Percentiles rank a stretch among this genome's conserved stretches.
phyloP scores from a whole-genome alignment of 176 grass and related monocot species.

The Lolium multiflorum region DNA sequence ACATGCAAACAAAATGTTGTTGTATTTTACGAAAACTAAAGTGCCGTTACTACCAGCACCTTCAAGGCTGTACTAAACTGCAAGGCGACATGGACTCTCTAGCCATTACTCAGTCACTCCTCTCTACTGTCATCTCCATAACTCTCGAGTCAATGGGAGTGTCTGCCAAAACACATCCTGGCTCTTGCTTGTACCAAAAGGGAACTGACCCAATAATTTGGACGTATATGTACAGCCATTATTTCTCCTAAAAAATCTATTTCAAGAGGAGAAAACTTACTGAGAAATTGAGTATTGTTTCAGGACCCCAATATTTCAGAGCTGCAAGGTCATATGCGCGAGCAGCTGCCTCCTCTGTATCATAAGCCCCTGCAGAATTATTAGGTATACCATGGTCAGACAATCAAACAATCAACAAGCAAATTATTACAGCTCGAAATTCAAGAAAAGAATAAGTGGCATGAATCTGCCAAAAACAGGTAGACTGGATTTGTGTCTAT shows the following conservation, averaged over 20 bases:
- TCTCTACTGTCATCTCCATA: not conserved
- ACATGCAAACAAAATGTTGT: not conserved
- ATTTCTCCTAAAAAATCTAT: not conserved
- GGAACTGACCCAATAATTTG: not conserved
- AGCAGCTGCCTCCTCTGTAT: constrained; percentile 80
- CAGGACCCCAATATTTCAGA: constrained; percentile 87
- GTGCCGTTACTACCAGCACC: not conserved
- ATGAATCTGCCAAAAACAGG: constrained; percentile 48
- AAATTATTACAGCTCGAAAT: not conserved
- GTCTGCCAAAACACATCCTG: constrained; percentile 19
- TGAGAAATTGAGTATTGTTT: constrained; percentile 73
- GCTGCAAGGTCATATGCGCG: constrained; percentile 87
- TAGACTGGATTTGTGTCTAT: constrained; percentile 12
- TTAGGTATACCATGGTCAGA: not conserved
- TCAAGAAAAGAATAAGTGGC: not conserved
- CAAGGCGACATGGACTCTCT: constrained; percentile 3
- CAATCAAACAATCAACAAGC: not conserved
- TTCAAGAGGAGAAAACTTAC: constrained; percentile 46
- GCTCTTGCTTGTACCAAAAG: constrained; percentile 40
- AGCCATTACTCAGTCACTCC: not conserved
- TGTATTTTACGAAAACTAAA: not conserved
- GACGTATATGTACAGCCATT: not conserved
- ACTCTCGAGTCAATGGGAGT: constrained; percentile 2
- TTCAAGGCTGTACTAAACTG: constrained; percentile 2
- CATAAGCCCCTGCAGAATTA: constrained; percentile 79